Evolutionary conservation across 129 eudicot genomes (phyloP), one percentile per base, ranked within the genome.

Genomic region (Lactuca saligna): DNA sequence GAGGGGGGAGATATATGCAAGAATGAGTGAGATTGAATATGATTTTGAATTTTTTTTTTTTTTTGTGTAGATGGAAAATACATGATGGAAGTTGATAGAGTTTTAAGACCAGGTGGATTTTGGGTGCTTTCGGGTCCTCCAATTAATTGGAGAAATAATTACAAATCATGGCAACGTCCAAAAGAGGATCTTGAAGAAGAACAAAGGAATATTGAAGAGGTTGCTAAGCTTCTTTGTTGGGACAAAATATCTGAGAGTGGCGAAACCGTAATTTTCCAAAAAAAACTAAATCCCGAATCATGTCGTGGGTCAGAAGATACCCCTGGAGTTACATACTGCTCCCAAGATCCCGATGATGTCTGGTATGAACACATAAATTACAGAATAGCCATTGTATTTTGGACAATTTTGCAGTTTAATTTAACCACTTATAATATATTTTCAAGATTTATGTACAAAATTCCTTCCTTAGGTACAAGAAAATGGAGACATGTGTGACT

Each of bases 91-190:
- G 95, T 93, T 68, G 98, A 93, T 80, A 84, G 98, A 77, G 98
- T 93, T 65, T 88, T 93, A 32, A 82, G 98, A 69, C 96, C 96
- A 17, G 98, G 98, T 74, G 98, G 98, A 42, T 93, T 82, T 72
- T 93, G 98, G 98, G 88, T 93, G 48, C 96, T 93, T 77, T 86
- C 98, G 9, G 98, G 98, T 16, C 98, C 98, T 25, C 98, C 98
- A 17, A 83, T 93, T 67, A 89, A 86, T 55, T 93, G 98, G 98
- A 89, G 80, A 77, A 71, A 51, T 65, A 86, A 84, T 68, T 93
- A 70, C 71, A 72, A 75, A 73, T 81, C 92, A 56, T 93, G 98
- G 98, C 88, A 93, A 62, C 89, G 96, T 9, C 83, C 95, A 14
- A 86, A 74, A 78, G 98, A 93, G 81, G 98, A 93, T 13, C 90